A percentile compares a stretch with the other conserved stretches of the same genome.
phyloP scores from a whole-genome alignment of 2,329 filamentous ascomycete genomes.

The Cucurbitaria berberidis region DNA sequence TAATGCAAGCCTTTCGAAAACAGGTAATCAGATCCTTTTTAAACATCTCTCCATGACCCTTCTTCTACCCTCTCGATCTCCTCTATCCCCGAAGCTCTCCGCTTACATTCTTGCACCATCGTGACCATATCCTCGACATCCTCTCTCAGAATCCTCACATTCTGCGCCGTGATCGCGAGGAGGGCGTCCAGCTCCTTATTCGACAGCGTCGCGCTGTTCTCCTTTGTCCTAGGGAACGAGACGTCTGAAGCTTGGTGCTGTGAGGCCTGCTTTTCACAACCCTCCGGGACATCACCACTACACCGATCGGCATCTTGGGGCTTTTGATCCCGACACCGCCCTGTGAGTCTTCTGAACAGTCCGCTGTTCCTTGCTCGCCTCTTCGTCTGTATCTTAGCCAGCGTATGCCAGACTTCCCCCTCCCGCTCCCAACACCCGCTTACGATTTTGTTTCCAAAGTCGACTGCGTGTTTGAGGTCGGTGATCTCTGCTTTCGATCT shows the following conservation, averaged over 20 bases:
- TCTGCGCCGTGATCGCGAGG: slow-evolving; percentile 19
- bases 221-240: not conserved
- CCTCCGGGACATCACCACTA: not conserved
- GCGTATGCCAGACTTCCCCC: slow-evolving; percentile 17
- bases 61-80: not conserved
- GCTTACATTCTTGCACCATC: slow-evolving; percentile 12
- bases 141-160: slow-evolving; percentile 21
- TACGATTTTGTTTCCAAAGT: slow-evolving; percentile 14
- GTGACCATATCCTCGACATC: slow-evolving; percentile 27
- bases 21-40: not conserved
- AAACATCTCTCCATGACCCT: slow-evolving; percentile 3
- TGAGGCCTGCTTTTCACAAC: not conserved
- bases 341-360: not conserved
- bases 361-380: not conserved
- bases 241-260: not conserved
- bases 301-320: not conserved
- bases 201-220: not conserved
- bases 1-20: not conserved
- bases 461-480: slow-evolving; percentile 8
- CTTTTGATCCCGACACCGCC: not conserved
- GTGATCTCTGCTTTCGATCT: slow-evolving; percentile 1
- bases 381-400: slow-evolving; percentile 7
- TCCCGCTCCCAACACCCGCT: slow-evolving; percentile 24
- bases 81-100: not conserved
- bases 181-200: slow-evolving; percentile 20